Conservation (phyloP, 169 alveolate species). For the Cryptosporidium parvum region DNA sequence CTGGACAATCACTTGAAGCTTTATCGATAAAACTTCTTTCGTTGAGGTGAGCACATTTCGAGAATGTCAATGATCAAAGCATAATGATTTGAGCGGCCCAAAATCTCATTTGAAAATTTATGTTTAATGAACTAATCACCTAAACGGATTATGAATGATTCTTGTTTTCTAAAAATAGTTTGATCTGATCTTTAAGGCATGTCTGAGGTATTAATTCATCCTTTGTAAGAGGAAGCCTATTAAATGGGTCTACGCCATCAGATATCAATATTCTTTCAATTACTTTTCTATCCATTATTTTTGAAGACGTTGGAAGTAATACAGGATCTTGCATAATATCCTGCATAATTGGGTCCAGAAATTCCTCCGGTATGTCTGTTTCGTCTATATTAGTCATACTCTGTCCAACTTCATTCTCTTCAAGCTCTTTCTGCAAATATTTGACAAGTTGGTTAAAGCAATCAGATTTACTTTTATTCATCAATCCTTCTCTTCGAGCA, state of each 20-base stretch:
- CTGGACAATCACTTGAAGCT: no score
- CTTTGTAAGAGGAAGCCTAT: slow-evolving; percentile 89
- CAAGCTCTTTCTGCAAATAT: slow-evolving; percentile 53
- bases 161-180: slow-evolving; percentile 77
- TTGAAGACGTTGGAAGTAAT: slow-evolving; percentile 90
- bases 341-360: slow-evolving; percentile 91
- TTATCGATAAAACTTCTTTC: no score
- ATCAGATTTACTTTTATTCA: slow-evolving; percentile 50
- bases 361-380: slow-evolving; percentile 91
- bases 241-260: slow-evolving; percentile 93
- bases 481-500: slow-evolving; percentile 84
- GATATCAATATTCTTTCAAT: slow-evolving; percentile 92
- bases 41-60: neutral
- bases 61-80: neutral
- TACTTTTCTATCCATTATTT: slow-evolving; percentile 89
- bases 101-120: no score
- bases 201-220: slow-evolving; percentile 89
- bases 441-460: slow-evolving; percentile 76
- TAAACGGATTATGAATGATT: slow-evolving; percentile 10
- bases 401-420: slow-evolving; percentile 68
- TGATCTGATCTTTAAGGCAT: slow-evolving; percentile 87
- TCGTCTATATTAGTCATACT: slow-evolving; percentile 70
- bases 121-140: neutral
- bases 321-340: slow-evolving; percentile 94
- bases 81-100: neutral